Evolutionary conservation across 1,284 basidiomycete genomes (phyloP), one percentile per base, ranked within the genome.

Genomic region (Coniferiporia sulphurascens): DNA sequence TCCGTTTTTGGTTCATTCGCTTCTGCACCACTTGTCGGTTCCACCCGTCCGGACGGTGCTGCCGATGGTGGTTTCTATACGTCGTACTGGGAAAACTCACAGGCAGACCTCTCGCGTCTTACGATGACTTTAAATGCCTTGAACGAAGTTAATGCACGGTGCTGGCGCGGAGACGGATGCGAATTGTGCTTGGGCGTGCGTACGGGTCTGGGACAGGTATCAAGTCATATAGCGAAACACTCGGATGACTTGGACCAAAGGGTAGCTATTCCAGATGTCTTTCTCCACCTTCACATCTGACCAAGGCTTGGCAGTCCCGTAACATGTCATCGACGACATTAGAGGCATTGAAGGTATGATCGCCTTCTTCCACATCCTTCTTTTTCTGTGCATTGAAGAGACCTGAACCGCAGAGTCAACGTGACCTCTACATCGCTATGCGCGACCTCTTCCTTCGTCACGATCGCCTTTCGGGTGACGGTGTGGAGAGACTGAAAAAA

Each of bases 361-460:
- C 10, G 15, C n/a, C 19, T 10, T 9, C 10, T 1, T 44, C 48
- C 13, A 19, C 35, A 22, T 36, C 32, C 34, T 8, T 48, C 5
- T 15, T 10, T 36, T 15, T 34, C 55, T 21, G 44, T 50, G 22
- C 22, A 43, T 57, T 54, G 8, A 35, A 27, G 48, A 22, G 27
- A 27, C 27, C 27, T 58, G 34, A 15, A 22, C 19, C 43, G 19
- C 75, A 93, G 85, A 75, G 76, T 52, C 93, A 97, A 71, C 84
- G 94, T 45, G 95, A 98, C 69, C 77, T 97, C 3, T 95, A 94
- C 70, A 76, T 91, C 46, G 86, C 91, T 7, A 87, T 89, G 70
- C 84, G 90, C 19, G 93, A 95, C 66, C 78, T 96, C 3, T 90
- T 95, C 69, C 76, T 85, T 50, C 85, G 94, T 21, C 88, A 94